Base-by-base conservation (phyloP, 2,329 filamentous ascomycete genomes). In the Sclerotinia subarctica region DNA sequence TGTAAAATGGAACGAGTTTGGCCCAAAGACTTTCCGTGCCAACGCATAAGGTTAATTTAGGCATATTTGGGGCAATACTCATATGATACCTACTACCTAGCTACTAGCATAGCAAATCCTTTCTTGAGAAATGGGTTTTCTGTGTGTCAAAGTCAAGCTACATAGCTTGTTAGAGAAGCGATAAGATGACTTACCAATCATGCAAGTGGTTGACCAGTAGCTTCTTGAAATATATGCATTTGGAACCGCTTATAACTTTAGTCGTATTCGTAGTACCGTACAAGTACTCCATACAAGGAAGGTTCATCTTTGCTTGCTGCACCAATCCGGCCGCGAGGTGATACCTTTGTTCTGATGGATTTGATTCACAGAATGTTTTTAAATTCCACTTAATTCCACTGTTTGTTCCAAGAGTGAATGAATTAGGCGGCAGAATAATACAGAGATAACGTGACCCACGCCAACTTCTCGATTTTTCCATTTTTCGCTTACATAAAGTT, bases 401-500 rank as follows among this genome's bases (percentile, higher is more conserved):
- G 59, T 42, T 51, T 38, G 21, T 56, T 56, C 59, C 46, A 38
- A 51, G 21, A 47, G 44, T 59, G 38, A 59, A 49, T 49, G 58
- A 49, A 47, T 47, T 5, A 42, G 24, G 46, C 46, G 59, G 47
- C 32, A 63, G 59, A 51, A 63, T 51, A 17, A 42, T 42, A 42
- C 38, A 3, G 3, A 15, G 15, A 42, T 38, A 46, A 66, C 54
- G 64, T 66, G 64, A 60, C 29, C 44, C 26, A 15, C 4, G 2
- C 17, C 17, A 42, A 46, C 7, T 42, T 49, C 35, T 11, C 52
- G 6, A 24, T 35, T 49, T 62, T 46, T 57, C 21, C 54, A 52
- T 63, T 67, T 63, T 67, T 67, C 47, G 65, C 57, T 66, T 70
- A 71, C 68, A 69, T 70, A 72, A 70, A 69, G 57, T 67, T 38